Evolutionary conservation across 2,329 filamentous ascomycete genomes (phyloP), one percentile per base, ranked within the genome.

Genomic region (Proliferodiscus dingleyae): DNA sequence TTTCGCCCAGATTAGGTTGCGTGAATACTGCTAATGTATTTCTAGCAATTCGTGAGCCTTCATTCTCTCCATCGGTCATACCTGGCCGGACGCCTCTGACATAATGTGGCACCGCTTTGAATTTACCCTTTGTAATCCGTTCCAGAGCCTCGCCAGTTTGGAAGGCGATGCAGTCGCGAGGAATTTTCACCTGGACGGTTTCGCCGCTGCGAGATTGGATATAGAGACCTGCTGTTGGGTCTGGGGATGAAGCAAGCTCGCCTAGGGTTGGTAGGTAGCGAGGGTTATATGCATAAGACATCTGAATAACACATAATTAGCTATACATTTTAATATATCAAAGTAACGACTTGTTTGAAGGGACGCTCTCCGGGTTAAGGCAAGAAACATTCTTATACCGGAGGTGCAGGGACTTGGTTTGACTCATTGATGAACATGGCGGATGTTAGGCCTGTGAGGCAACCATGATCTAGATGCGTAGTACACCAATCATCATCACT

Each of bases 1-100:
- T 77, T 57, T 90, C 87, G 57, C 79, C 86, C 49, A 97, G 67
- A 69, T 96, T 95, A 19, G 93, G 93, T 75, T 98, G 93, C 47
- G 91, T 98, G 62, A 97, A 98, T 8, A 97, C 89, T 1, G 93
- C 93, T 55, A 98, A 68, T 8, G 93, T 98, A 68, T 97, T 97
- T 48, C 85, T 72, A 22, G 85, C 86, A 49, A 90, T 75, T 22
- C 71, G 69, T 2, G 70, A 71, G 11, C 68, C 70, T 46, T 73
- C 64, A 16, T 65, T 67, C 64, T 48, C 66, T 9, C 47, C 53
- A 46, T 47, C 49, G 4, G 48, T 45, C 60, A 66, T 69, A 36
- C 73, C 75, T 1, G 77, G 71, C 53, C 78, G 74, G 4, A 85
- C 82, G 0, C 90, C 91, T 54, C 85, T 77, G 7, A 98, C 93